Percentiles rank a stretch among this genome's conserved stretches.
These are phyloP conservation scores for Neurospora tetraspora DNA, from an alignment of 495 filamentous ascomycete genomes.

Conservation along the genomic window DNA sequence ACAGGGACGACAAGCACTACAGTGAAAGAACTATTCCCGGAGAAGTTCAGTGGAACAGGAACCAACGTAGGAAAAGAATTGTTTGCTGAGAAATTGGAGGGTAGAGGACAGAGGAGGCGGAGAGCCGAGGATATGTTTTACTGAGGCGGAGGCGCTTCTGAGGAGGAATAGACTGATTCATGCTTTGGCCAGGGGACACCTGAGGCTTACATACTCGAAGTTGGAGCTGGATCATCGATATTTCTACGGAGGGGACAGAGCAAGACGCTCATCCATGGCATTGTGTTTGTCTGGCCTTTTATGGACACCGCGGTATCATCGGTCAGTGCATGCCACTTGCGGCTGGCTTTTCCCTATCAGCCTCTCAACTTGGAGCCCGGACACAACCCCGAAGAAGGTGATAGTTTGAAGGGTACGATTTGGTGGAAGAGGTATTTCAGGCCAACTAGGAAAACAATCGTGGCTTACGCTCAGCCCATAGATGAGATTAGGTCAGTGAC, in stretches of 20 bases:
- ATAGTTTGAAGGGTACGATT: background rate
- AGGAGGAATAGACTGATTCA: background rate
- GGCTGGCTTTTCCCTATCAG: background rate
- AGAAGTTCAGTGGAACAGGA: slow-evolving; percentile 36
- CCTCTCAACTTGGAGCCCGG: background rate
- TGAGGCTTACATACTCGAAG: background rate
- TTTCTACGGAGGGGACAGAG: background rate
- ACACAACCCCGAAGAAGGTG: background rate
- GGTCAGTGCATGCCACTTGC: background rate
- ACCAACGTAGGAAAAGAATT: slow-evolving; percentile 61
- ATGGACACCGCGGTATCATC: background rate
- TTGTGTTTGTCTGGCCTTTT: background rate
- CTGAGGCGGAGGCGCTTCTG: slow-evolving; percentile 11
- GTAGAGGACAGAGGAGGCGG: slow-evolving; percentile 35
- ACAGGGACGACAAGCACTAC: slow-evolving; percentile 38
- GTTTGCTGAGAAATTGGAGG: slow-evolving; percentile 44
- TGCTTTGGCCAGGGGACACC: background rate
- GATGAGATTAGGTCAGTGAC: background rate
- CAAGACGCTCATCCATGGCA: background rate
- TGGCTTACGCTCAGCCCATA: background rate
- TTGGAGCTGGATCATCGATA: background rate
- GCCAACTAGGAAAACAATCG: background rate
- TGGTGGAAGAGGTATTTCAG: background rate
- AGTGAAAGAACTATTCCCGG: slow-evolving; percentile 62
- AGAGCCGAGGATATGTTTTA: slow-evolving; percentile 47